Evolutionary conservation across 2,329 filamentous ascomycete genomes (phyloP).

Genomic region (Byssothecium circinans): DNA sequence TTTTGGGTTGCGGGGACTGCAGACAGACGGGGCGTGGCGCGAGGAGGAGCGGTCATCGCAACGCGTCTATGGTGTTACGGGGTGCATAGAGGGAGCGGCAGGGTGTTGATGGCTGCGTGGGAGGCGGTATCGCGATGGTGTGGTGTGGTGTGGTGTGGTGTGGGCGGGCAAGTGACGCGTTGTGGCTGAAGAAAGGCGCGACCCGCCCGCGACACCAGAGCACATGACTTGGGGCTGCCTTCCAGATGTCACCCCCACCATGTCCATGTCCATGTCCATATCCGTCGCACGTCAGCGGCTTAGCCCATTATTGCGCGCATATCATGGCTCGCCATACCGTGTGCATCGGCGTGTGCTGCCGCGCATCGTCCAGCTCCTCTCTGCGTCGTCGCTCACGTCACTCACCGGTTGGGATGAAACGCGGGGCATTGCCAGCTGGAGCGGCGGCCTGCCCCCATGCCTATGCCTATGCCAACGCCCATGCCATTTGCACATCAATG

Average conservation of each 20-base stretch:
- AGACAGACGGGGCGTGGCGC: slow-evolving; percentile 25
- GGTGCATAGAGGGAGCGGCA: too few species aligned
- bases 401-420: slow-evolving; percentile 17
- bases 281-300: not conserved
- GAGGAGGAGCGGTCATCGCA: too few species aligned
- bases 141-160: slow-evolving; percentile 27
- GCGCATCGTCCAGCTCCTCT: not conserved
- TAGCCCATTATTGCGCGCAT: not conserved
- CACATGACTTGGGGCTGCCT: slow-evolving; percentile 4
- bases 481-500: slow-evolving; percentile 1
- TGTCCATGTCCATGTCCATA: too few species aligned
- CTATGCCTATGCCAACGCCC: slow-evolving; percentile 11
- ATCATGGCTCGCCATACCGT: not conserved
- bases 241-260: not conserved
- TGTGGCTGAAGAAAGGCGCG: slow-evolving; percentile 2
- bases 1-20: slow-evolving; percentile 57
- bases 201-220: not conserved
- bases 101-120: too few species aligned
- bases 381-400: not conserved
- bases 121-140: too few species aligned
- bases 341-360: not conserved
- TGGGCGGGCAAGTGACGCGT: slow-evolving; percentile 13
- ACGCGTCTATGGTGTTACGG: too few species aligned
- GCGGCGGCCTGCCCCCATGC: slow-evolving; percentile 5
- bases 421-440: slow-evolving; percentile 15